Evolutionary conservation across 148 eudicot genomes (phyloP).

Genomic region (Heliosperma pusillum): DNA sequence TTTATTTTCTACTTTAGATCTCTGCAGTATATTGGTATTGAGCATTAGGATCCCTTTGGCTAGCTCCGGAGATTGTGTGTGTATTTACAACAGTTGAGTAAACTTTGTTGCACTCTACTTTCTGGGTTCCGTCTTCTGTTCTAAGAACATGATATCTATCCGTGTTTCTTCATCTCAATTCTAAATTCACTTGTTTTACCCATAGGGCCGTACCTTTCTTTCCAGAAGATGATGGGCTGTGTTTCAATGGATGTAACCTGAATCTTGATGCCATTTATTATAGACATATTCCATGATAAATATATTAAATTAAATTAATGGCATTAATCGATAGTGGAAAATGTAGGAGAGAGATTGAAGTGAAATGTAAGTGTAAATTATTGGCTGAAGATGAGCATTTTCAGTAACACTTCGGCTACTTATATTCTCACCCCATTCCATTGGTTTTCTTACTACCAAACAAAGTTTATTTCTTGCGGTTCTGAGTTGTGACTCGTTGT

Average conservation of each 20-base stretch:
- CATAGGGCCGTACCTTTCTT: neutral
- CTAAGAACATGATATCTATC: neutral
- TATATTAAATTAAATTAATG: no score
- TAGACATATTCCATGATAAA: neutral
- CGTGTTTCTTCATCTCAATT: neutral
- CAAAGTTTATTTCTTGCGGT: neutral
- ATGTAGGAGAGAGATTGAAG: neutral
- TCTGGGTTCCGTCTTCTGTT: neutral
- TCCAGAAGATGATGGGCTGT: neutral
- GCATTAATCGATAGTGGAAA: neutral
- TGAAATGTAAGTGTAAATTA: neutral
- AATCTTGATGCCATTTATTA: neutral
- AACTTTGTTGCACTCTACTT: neutral
- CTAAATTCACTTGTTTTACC: neutral
- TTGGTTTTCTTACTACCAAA: neutral
- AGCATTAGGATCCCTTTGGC: conserved; percentile 3
- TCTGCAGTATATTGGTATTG: neutral
- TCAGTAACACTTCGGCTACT: neutral
- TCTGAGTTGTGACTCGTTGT: neutral
- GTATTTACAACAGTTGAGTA: neutral
- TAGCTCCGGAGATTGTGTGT: neutral
- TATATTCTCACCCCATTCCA: neutral
- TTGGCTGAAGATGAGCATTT: neutral
- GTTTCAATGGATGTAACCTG: neutral
- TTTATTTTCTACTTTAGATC: neutral